Conservation (phyloP, 306 rosid genomes). For the Benincasa hispida region DNA sequence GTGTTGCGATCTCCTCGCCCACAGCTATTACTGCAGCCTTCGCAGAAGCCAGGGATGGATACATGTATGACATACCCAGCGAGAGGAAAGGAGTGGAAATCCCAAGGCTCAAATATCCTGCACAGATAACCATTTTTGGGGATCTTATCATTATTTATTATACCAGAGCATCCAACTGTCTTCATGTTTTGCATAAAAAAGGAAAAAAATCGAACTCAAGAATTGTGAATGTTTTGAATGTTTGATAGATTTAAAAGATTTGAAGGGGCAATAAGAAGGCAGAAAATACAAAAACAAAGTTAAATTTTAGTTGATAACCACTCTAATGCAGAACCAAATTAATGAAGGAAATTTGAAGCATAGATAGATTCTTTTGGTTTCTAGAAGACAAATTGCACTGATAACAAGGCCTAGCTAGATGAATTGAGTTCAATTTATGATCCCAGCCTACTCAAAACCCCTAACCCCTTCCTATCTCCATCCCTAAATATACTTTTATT, state of each 20-base stretch:
- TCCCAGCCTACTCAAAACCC: not conserved
- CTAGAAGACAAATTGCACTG: not conserved
- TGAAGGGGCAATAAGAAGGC: not conserved
- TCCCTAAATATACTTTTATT: not conserved
- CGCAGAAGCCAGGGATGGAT: conserved; percentile 85
- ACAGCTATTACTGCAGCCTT: conserved; percentile 92
- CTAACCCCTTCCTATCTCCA: not conserved
- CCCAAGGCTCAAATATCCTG: conserved; percentile 88
- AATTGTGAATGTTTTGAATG: not conserved
- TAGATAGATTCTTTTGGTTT: not conserved
- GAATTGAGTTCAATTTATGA: not conserved
- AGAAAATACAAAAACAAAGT: not conserved
- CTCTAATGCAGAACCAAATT: not conserved
- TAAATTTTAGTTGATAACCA: not conserved
- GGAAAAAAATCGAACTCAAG: not conserved
- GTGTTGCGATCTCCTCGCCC: conserved; percentile 81
- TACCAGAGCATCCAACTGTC: not conserved
- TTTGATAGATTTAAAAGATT: not conserved
- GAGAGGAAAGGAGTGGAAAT: conserved; percentile 93
- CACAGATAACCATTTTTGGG: not conserved
- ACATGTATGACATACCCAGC: conserved; percentile 90
- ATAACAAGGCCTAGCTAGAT: not conserved
- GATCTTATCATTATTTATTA: not conserved
- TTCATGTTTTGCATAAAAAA: not conserved
- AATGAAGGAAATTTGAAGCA: not conserved